phyloP scores from a whole-genome alignment of 2,329 filamentous ascomycete species.

The Coleophoma eucalyptorum region DNA sequence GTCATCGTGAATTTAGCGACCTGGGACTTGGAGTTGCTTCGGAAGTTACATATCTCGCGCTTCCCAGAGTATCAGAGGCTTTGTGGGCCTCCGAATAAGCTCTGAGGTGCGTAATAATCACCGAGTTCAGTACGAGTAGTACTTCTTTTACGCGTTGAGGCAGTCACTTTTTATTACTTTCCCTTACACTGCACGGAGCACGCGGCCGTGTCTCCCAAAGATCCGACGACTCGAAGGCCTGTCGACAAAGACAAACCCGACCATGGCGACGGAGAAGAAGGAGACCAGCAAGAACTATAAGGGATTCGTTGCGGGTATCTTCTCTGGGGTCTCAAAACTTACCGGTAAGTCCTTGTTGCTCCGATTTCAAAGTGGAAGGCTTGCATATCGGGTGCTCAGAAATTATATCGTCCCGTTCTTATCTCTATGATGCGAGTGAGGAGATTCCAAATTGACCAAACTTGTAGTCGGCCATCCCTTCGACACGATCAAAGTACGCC shows the following conservation, averaged over 20 bases:
- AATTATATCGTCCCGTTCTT: background rate
- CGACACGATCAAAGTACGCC: constrained; percentile 93
- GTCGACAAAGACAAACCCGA: background rate
- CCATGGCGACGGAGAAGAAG: constrained; percentile 17
- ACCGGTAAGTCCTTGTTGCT: constrained; percentile 53
- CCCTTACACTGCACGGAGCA: background rate
- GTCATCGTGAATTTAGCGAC: too few relatives aligned
- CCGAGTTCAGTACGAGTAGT: too few relatives aligned
- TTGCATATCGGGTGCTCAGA: background rate
- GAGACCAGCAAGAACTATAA: constrained; percentile 60
- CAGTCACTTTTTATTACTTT: too few relatives aligned
- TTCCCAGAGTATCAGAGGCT: too few relatives aligned
- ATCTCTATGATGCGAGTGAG: constrained; percentile 26
- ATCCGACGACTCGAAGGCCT: background rate
- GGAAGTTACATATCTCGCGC: too few relatives aligned
- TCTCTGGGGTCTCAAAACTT: constrained; percentile 89
- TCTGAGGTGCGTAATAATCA: too few relatives aligned
- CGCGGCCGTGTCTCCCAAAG: background rate
- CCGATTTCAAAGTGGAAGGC: background rate
- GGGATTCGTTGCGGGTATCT: constrained; percentile 96
- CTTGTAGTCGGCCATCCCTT: constrained; percentile 67
- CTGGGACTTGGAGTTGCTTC: too few relatives aligned
- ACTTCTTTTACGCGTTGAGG: too few relatives aligned
- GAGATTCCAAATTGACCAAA: background rate
- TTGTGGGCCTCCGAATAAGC: too few relatives aligned